phyloP scores from a whole-genome alignment of 1,139 yeast genomes.

The Saccharomyces hybrid region DNA sequence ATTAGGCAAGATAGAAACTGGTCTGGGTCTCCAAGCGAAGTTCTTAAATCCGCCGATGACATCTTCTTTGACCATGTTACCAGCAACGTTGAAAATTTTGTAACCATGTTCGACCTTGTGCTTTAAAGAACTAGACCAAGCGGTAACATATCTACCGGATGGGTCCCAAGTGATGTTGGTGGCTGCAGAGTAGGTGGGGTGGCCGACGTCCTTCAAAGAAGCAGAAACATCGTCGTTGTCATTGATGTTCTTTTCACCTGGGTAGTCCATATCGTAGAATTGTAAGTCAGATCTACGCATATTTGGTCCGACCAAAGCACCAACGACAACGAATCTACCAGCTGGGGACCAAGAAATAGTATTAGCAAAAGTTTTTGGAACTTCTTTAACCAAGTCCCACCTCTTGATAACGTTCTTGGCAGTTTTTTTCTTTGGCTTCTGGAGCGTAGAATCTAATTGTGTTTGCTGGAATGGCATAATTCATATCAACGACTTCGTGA shows the following conservation, averaged over 20 bases:
- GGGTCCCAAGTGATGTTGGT: slow-evolving; percentile 93
- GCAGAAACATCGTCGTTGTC: slow-evolving; percentile 37
- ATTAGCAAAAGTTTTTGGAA: slow-evolving; percentile 62
- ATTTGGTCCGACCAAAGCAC: slow-evolving; percentile 54
- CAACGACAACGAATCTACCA: slow-evolving; percentile 81
- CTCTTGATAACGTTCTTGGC: slow-evolving; percentile 38
- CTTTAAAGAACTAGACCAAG: slow-evolving; percentile 82
- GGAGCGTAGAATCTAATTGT: slow-evolving; percentile 75
- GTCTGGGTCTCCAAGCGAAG: slow-evolving; percentile 97
- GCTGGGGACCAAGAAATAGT: slow-evolving; percentile 84
- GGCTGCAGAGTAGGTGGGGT: slow-evolving; percentile 66
- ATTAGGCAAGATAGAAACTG: slow-evolving; percentile 64
- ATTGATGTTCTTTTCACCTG: slow-evolving; percentile 47
- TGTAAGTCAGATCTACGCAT: slow-evolving; percentile 59
- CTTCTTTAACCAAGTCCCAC: slow-evolving; percentile 51
- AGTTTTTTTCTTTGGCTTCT: slow-evolving; percentile 41
- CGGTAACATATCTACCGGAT: slow-evolving; percentile 82
- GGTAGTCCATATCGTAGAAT: slow-evolving; percentile 79
- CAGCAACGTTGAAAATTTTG: slow-evolving; percentile 78
- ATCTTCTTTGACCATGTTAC: slow-evolving; percentile 68
- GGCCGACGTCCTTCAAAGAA: slow-evolving; percentile 55
- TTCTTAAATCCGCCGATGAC: slow-evolving; percentile 76
- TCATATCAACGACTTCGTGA: slow-evolving; percentile 48
- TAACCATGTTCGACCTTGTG: slow-evolving; percentile 86
- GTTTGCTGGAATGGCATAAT: slow-evolving; percentile 66